phyloP scores from a whole-genome alignment of 116 monocot genomes.

The Posidonia oceanica region DNA sequence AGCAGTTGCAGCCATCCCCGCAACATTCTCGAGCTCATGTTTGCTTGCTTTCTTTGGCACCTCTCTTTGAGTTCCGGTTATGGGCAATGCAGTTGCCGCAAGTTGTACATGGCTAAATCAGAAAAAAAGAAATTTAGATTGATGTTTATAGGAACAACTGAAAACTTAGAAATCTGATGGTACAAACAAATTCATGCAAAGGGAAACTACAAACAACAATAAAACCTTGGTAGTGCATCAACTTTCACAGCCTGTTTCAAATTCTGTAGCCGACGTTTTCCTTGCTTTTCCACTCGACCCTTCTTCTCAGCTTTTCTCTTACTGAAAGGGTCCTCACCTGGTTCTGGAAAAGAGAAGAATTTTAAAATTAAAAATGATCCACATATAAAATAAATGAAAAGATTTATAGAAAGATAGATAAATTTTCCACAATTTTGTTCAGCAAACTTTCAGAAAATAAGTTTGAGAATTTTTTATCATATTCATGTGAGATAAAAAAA shows the following conservation, averaged over 20 bases:
- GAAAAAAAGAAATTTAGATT: not conserved
- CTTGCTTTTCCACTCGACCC: conserved; percentile 74
- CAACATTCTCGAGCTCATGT: conserved; percentile 68
- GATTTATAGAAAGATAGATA: no score
- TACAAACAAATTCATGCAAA: not conserved
- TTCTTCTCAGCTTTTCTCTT: conserved; percentile 83
- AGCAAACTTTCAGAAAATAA: no score
- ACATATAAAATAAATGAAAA: no score
- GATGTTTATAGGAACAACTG: not conserved
- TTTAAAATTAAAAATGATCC: not conserved
- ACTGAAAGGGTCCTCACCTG: conserved; percentile 76
- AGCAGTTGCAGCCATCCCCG: conserved; percentile 74
- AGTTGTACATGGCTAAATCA: conserved; percentile 77
- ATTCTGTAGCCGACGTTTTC: conserved; percentile 71
- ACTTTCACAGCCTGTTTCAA: conserved; percentile 60
- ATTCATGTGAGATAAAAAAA: no score
- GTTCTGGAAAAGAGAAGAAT: conserved; percentile 37
- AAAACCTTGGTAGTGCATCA: conserved; percentile 82
- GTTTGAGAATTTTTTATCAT: no score
- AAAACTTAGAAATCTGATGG: not conserved
- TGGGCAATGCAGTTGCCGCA: conserved; percentile 77
- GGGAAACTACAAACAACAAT: not conserved
- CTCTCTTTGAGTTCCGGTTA: conserved; percentile 53
- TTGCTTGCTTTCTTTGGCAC: conserved; percentile 70
- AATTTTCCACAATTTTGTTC: no score